phyloP scores from a whole-genome alignment of 2,329 filamentous ascomycete species.

The Sclerotinia subarctica region DNA sequence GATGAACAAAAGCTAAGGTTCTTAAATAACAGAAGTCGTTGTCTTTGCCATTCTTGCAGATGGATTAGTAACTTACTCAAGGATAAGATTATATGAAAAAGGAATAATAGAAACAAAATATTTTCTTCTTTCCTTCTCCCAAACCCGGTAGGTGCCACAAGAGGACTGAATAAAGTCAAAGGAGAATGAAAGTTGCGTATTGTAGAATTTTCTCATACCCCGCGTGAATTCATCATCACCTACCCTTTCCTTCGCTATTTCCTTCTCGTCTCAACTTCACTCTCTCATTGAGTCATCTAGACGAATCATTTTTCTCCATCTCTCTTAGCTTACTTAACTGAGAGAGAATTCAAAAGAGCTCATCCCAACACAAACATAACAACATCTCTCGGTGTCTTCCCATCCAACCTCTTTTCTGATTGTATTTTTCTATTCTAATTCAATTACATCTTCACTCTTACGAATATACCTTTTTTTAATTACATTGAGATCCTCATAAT shows the following conservation, averaged over 20 bases:
- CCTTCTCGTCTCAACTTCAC: slow-evolving; percentile 5
- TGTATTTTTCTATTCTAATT: neutral
- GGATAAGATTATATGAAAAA: neutral
- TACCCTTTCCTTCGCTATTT: neutral
- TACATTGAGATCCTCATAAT: neutral
- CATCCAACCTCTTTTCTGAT: neutral
- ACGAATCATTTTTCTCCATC: neutral
- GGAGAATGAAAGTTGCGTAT: neutral
- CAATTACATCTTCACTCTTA: neutral
- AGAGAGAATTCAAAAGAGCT: neutral
- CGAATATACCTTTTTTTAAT: neutral
- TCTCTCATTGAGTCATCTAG: neutral
- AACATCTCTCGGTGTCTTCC: neutral
- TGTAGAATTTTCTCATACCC: neutral
- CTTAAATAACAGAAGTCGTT: neutral
- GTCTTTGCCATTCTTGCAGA: neutral
- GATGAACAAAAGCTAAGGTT: too few species aligned
- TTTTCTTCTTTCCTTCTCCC: too few species aligned
- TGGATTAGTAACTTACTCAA: neutral
- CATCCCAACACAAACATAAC: neutral
- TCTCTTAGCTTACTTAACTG: neutral
- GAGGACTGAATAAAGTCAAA: too few species aligned
- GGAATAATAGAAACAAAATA: neutral
- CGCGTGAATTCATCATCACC: neutral
- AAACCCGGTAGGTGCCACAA: too few species aligned